Evolutionary conservation across 2,329 filamentous ascomycete genomes (phyloP), one percentile per base, ranked within the genome.

Genomic region (Rutstroemia sydowiana): DNA sequence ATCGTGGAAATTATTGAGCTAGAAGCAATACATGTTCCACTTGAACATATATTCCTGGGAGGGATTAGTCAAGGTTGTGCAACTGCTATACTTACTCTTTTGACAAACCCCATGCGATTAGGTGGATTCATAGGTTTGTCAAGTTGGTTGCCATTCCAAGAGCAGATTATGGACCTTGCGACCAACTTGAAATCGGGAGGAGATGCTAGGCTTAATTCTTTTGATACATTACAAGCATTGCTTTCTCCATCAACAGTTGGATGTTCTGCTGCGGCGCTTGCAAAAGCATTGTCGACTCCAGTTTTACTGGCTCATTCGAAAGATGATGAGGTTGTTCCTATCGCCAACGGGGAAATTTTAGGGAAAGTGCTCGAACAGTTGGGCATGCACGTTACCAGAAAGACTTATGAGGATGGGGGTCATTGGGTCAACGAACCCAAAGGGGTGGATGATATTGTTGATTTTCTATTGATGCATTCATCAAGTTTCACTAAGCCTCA

Each of bases 21-120:
- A 0, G 72, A 76, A 58, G 70, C 70, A 3, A 53, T 50, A 2
- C 3, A 49, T 5, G 56, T 76, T 4, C 13, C 52, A 4, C 69
- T 66, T 59, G 66, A 73, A 16, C 61, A 60, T 5, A 58, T 77
- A 20, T 63, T 76, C 5, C 59, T 76, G 0, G 70, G 70, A 6
- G 73, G 75, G 0, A 73, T 76, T 47, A 73, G 72, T 49, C 71
- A 73, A 64, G 74, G 73, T 18, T 71, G 65, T 2, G 71, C 73
- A 0, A 72, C 72, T 4, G 63, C 66, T 21, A 60, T 67, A 1
- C 68, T 71, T 34, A 61, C 66, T 3, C 56, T 74, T 1, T 61
- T 74, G 34, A 69, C 67, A 41, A 52, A 45, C 5, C 43, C 39
- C 14, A 43, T 56, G 9, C 21, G 26, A 6, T 32, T 70, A 28